Evolutionary conservation across 768 basidiomycete species (phyloP).

Genomic region (Leccinellum rugosiceps): DNA sequence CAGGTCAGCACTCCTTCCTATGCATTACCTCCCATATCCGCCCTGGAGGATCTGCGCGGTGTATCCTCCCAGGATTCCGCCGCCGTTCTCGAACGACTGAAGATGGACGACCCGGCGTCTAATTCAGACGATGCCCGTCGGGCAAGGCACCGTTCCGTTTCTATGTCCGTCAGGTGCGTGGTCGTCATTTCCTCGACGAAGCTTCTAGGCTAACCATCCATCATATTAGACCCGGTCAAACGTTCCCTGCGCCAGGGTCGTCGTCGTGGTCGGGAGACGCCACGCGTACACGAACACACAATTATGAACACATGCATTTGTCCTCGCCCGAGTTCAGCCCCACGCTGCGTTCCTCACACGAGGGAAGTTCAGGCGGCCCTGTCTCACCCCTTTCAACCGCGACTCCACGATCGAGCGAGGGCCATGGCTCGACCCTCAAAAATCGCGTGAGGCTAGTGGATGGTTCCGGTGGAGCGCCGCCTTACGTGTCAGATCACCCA

Average conservation of each 20-base stretch:
- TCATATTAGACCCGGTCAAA: conserved; percentile 12
- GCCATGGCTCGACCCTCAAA: conserved; percentile 11
- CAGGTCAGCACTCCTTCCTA: conserved; percentile 39
- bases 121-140: conserved; percentile 28
- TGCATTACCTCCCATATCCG: conserved; percentile 66
- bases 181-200: background rate
- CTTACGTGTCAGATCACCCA: conserved; percentile 7
- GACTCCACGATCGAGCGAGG: conserved; percentile 47
- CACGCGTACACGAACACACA: conserved; percentile 9
- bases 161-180: conserved; percentile 37
- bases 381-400: conserved; percentile 50
- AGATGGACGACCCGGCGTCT: conserved; percentile 44
- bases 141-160: conserved; percentile 43
- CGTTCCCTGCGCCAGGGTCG: conserved; percentile 21
- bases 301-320: conserved; percentile 13
- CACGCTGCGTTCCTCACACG: conserved; percentile 36
- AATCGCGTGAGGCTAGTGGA: conserved; percentile 9
- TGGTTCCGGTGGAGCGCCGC: conserved; percentile 7
- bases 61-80: conserved; percentile 53
- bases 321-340: conserved; percentile 21
- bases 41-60: conserved; percentile 61
- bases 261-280: conserved; percentile 27
- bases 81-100: conserved; percentile 63
- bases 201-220: background rate
- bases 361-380: conserved; percentile 46